Evolutionary conservation across 306 rosid species (phyloP), one percentile per base, ranked within the genome.

Genomic region (Pyrus communis): DNA sequence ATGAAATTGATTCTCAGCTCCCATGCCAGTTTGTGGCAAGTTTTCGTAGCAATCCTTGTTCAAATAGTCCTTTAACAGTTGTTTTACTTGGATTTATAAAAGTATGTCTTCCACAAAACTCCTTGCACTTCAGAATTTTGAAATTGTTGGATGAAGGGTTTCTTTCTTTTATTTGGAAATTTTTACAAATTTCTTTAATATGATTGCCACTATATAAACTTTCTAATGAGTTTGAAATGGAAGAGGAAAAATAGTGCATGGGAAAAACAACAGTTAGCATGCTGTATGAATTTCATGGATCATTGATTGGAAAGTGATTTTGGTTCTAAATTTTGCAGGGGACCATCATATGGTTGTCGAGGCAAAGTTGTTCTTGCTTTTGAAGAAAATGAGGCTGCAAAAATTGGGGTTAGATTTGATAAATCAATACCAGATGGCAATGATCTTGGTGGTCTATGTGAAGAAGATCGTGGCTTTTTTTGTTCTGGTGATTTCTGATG

Each of bases 381-480:
- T 84, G 99, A 93, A 87, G 96, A 90, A 66, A 95, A 95, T 49
- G 88, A 86, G 49, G 85, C 86, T 62, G 89, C 99, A 19, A 96
- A 96, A 89, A 85, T 96, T 85, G 99, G 99, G 66, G 99, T 96
- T 85, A 81, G 98, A 82, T 96, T 96, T 86, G 99, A 96, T 67
- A 91, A 93, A 81, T 84, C 97, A 61, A 89, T 96, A 83, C 96
- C 87, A 46, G 98, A 92, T 86, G 99, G 99, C 49, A 96, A 89
- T 79, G 89, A 96, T 86, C 97, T 96, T 60, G 99, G 99, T 60
- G 99, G 99, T 58, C 88, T 77, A 75, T 96, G 99, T 55, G 98
- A 96, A 83, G 89, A 84, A 38, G 96, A 87, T 78, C 98, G 70
- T 72, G 99, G 99, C 9, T 96, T 92, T 89, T 96, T 96, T 76